A percentile compares a stretch with the other conserved stretches of the same genome.
Evolutionary conservation across 2,329 filamentous ascomycete species (phyloP).

Genomic region (Cryoendolithus antarcticus): DNA sequence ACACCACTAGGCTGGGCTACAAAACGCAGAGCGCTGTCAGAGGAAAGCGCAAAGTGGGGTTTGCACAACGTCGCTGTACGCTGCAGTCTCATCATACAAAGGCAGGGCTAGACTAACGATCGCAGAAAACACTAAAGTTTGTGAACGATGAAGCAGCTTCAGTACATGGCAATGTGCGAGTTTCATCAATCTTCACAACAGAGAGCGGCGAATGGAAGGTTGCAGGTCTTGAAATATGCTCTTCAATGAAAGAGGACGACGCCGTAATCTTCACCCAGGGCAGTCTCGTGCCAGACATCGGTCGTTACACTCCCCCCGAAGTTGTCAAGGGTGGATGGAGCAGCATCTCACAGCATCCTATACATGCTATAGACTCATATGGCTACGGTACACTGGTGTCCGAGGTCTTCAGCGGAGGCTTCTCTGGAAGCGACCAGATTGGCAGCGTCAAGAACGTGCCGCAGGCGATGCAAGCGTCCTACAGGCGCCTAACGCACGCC

Average conservation of each 20-base stretch:
- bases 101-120: no score
- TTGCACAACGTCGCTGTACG: conserved; percentile 69
- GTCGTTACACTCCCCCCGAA: conserved; percentile 76
- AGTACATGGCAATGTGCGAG: conserved; percentile 76
- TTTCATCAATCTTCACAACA: conserved; percentile 79
- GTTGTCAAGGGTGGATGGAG: conserved; percentile 84
- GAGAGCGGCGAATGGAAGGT: conserved; percentile 98
- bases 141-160: conserved; percentile 89
- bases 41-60: conserved; percentile 96
- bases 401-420: conserved; percentile 84
- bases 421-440: conserved; percentile 62
- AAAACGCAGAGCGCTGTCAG: conserved; percentile 71
- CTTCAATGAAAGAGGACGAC: conserved; percentile 91
- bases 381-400: conserved; percentile 73
- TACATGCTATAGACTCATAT: conserved; percentile 76
- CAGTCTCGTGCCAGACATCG: conserved; percentile 73
- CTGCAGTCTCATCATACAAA: no score
- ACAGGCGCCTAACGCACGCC: conserved; percentile 75
- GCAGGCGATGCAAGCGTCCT: conserved; percentile 76
- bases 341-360: conserved; percentile 67
- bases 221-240: conserved; percentile 83
- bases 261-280: conserved; percentile 87
- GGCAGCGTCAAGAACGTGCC: conserved; percentile 79
- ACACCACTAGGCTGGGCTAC: conserved; percentile 82
- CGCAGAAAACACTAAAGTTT: conserved; percentile 88